These are phyloP conservation scores for Ganoderma resinaceum DNA, from an alignment of 1,284 basidiomycete species.

Conservation along the genomic window DNA sequence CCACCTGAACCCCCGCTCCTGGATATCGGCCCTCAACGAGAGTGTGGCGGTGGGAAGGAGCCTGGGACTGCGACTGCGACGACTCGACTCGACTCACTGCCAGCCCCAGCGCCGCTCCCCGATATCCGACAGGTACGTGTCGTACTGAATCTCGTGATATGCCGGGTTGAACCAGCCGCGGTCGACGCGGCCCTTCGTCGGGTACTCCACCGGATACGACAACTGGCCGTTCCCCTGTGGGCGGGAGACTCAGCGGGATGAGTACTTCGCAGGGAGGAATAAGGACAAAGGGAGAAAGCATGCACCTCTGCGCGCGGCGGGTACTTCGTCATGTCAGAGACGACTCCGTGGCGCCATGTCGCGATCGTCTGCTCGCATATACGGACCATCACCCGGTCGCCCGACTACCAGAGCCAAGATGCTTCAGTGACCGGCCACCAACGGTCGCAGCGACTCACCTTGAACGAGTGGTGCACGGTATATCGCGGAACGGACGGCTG, in stretches of 20 bases:
- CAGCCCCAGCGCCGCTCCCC: not conserved
- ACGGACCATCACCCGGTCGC: constrained; percentile 12
- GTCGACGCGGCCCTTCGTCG: not conserved
- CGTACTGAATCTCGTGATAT: not conserved
- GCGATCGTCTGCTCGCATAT: constrained; percentile 3
- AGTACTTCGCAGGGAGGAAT: not conserved
- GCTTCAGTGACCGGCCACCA: not conserved
- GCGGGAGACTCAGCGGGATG: not conserved
- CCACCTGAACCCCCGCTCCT: too few species aligned
- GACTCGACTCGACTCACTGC: too few species aligned
- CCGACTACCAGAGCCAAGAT: not conserved
- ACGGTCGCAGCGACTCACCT: constrained; percentile 1
- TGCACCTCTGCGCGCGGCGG: constrained; percentile 9
- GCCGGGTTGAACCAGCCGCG: not conserved
- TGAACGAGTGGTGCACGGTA: not conserved
- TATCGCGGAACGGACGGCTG: not conserved
- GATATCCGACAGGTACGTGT: not conserved
- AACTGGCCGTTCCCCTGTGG: not conserved
- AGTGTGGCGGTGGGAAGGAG: too few species aligned
- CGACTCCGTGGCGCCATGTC: constrained; percentile 12
- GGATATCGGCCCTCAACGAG: too few species aligned
- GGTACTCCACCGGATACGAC: constrained; percentile 1
- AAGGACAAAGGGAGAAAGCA: not conserved
- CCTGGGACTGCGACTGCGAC: too few species aligned
- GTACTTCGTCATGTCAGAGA: constrained; percentile 5